Evolutionary conservation across 805 yeast genomes (phyloP).

Genomic region (Hanseniaspora hatyaiensis): DNA sequence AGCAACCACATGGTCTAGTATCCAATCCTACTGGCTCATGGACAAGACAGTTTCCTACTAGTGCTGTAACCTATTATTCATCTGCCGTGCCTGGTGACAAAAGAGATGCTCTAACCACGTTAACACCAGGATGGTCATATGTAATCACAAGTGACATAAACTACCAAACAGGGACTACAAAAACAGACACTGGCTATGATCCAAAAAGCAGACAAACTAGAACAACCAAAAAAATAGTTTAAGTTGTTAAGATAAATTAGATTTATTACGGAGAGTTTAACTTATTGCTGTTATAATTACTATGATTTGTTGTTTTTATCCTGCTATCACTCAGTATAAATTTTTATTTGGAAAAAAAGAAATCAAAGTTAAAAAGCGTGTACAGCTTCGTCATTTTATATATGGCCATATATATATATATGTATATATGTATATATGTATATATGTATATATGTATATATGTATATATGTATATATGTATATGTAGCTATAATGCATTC

Average conservation of each 20-base stretch:
- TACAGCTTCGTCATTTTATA: too few species aligned
- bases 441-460: too few species aligned
- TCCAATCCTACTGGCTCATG: constrained; percentile 45
- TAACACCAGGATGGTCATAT: constrained; percentile 77
- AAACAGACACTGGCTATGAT: constrained; percentile 43
- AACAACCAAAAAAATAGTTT: constrained; percentile 20
- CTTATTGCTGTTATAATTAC: too few species aligned
- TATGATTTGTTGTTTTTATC: too few species aligned
- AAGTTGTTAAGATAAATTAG: not conserved
- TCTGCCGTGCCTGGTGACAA: constrained; percentile 25
- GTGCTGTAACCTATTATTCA: constrained; percentile 46
- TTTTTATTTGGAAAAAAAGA: too few species aligned
- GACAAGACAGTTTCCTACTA: constrained; percentile 54
- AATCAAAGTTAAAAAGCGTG: too few species aligned
- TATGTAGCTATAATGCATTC: not conserved
- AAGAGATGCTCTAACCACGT: constrained; percentile 38
- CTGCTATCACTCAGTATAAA: too few species aligned
- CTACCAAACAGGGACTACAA: constrained; percentile 56
- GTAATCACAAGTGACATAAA: constrained; percentile 49
- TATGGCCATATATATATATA: too few species aligned
- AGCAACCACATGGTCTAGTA: constrained; percentile 62
- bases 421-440: too few species aligned
- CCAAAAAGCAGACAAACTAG: constrained; percentile 38
- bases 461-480: too few species aligned
- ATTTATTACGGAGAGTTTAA: not conserved